Evolutionary conservation across 306 rosid genomes (phyloP).

Genomic region (Geum urbanum): DNA sequence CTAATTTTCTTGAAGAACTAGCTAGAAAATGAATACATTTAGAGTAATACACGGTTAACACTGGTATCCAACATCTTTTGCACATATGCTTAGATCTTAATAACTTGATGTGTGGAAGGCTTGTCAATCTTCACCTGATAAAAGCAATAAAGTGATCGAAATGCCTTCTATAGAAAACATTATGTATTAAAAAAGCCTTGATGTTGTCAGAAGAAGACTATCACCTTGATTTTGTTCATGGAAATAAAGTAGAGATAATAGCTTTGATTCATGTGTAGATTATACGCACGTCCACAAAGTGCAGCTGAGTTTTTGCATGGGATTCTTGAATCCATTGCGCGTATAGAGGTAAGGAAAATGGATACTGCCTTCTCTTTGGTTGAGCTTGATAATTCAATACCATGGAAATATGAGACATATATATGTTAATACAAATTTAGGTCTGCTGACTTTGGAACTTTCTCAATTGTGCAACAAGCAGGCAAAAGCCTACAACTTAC

Average conservation of each 20-base stretch:
- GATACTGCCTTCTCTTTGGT: conserved; percentile 4
- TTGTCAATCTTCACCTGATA: neutral
- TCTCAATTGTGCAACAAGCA: conserved; percentile 22
- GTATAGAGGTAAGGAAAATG: conserved; percentile 62
- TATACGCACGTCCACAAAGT: conserved; percentile 77
- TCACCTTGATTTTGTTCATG: neutral
- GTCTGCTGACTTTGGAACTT: conserved; percentile 14
- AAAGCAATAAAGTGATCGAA: neutral
- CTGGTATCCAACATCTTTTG: neutral
- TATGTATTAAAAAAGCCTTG: neutral
- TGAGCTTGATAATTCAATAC: neutral
- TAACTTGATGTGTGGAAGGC: neutral
- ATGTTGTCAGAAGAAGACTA: neutral
- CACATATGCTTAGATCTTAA: neutral
- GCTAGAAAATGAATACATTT: neutral
- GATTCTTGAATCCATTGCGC: conserved; percentile 85
- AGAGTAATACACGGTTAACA: neutral
- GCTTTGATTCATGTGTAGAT: conserved; percentile 40
- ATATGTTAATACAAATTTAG: neutral
- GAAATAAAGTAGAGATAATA: neutral
- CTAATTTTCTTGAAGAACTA: too few species aligned
- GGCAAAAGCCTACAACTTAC: conserved; percentile 67
- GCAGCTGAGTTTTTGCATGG: conserved; percentile 78
- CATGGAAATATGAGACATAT: too few species aligned
- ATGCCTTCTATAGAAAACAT: neutral